These are phyloP conservation scores for Haplosporangium sp. DNA, from an alignment of 371 early-diverging fungal species.

Conservation along the genomic window DNA sequence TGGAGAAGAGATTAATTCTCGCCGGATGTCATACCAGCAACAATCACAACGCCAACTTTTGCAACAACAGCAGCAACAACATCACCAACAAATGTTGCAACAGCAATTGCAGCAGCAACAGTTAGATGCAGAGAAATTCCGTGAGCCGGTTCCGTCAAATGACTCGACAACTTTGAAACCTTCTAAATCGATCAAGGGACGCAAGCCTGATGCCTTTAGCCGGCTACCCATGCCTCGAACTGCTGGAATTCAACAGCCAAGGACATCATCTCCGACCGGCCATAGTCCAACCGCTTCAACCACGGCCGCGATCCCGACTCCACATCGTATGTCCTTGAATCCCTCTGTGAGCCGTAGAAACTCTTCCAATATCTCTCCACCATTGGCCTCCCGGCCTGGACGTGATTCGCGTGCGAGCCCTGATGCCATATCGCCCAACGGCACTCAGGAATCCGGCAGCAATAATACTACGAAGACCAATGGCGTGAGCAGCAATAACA, in stretches of 20 bases:
- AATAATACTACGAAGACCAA: background rate
- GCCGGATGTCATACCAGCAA: conserved; percentile 21
- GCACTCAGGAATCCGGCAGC: conserved; percentile 1
- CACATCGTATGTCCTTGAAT: conserved; percentile 25
- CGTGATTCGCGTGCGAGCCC: conserved; percentile 25
- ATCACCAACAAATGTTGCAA: conserved; percentile 13
- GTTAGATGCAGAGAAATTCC: conserved; percentile 31
- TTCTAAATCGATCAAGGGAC: conserved; percentile 15
- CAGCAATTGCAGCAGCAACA: conserved; percentile 39
- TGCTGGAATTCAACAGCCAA: conserved; percentile 1
- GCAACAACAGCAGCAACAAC: conserved; percentile 33
- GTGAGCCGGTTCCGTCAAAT: conserved; percentile 23
- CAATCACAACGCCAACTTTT: conserved; percentile 12
- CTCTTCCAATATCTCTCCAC: conserved; percentile 39
- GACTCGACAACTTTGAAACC: conserved; percentile 18
- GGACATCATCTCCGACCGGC: conserved; percentile 5
- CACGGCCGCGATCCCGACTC: conserved; percentile 1
- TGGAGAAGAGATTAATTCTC: conserved; percentile 30
- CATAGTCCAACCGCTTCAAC: conserved; percentile 7
- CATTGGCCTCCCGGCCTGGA: conserved; percentile 14
- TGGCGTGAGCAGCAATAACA: conserved; percentile 3
- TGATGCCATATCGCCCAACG: conserved; percentile 8
- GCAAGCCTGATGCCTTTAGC: conserved; percentile 39
- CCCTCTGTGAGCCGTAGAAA: conserved; percentile 20
- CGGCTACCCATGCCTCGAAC: conserved; percentile 47